Base-by-base conservation (phyloP, 352 stramenopile genomes). In the Albugo laibachii region DNA sequence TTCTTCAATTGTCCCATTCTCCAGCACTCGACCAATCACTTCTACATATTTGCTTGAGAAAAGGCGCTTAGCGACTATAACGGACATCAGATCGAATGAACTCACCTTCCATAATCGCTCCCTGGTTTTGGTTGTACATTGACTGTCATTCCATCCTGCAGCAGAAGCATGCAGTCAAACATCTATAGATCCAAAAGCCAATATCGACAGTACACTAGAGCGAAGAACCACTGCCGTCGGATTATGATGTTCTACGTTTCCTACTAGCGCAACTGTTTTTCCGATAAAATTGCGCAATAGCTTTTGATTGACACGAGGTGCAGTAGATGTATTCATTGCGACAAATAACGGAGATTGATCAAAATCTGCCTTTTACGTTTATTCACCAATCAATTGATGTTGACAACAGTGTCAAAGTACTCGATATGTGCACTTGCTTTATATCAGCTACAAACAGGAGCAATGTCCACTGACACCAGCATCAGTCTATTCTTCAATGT, bases 291-390 rank as follows among this genome's bases (percentile, higher is more conserved):
- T 57, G 37, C 57, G 52, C 56, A 91, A 63, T 1, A 60, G 65
- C 57, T 72, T 71, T 62, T 85, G 85, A 63, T 91, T 91, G 46
- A 91, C 74, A 52, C 77, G 77, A 52, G 77, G 71, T 50, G 74
- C 76, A 36, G 77, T 86, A 43, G 24, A 31, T 31, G 24, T 31
- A 31, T 31, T 31, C 24, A 31, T 31, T 31, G n/a, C n/a, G 24
- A 31, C 24, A 31, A 3, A 8, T 8, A 31, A 31, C 24, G 24
- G n/a, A n/a, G n/a, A n/a, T n/a, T n/a, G n/a, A n/a, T n/a, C n/a
- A n/a, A n/a, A n/a, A n/a, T n/a, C n/a, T n/a, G n/a, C n/a, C n/a
- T n/a, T n/a, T n/a, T n/a, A n/a, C n/a, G n/a, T n/a, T 31, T 31
- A 31, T 31, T 31, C 24, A 31, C 24, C 24, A 31, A 31, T 31